Conservation (phyloP, 2,329 filamentous ascomycete species). For the Diaporthe capsici region DNA sequence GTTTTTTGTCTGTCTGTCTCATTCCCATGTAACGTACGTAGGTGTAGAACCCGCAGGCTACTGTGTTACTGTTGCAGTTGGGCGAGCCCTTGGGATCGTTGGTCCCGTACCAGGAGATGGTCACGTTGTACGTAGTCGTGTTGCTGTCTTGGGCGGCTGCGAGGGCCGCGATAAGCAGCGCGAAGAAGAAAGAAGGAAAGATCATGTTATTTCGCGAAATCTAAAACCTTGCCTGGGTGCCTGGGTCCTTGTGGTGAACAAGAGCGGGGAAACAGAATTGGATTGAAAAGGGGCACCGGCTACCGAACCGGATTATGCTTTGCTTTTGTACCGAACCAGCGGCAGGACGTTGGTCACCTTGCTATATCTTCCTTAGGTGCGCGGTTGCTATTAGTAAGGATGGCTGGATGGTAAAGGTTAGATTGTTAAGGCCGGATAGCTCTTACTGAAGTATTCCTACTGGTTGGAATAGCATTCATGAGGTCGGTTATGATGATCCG, state of each 20-base stretch:
- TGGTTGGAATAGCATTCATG: too few species aligned
- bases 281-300: neutral
- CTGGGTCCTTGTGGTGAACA: neutral
- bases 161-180: neutral
- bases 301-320: neutral
- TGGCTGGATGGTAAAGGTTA: too few species aligned
- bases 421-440: too few species aligned
- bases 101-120: constrained; percentile 36
- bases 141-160: neutral
- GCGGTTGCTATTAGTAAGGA: neutral
- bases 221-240: neutral
- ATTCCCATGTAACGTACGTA: constrained; percentile 10
- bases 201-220: neutral
- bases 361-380: neutral
- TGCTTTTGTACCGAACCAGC: neutral
- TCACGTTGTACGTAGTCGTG: constrained; percentile 27
- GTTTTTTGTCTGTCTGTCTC: neutral
- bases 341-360: neutral
- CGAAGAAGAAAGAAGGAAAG: neutral
- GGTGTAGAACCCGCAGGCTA: constrained; percentile 36
- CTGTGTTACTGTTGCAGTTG: constrained; percentile 35
- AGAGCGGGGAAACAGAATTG: neutral
- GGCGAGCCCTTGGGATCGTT: constrained; percentile 31
- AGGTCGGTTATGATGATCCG: constrained; percentile 9
- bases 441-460: too few species aligned